These are phyloP conservation scores for Salix koriyanagi DNA, from an alignment of 345 rosid species.

Conservation along the genomic window DNA sequence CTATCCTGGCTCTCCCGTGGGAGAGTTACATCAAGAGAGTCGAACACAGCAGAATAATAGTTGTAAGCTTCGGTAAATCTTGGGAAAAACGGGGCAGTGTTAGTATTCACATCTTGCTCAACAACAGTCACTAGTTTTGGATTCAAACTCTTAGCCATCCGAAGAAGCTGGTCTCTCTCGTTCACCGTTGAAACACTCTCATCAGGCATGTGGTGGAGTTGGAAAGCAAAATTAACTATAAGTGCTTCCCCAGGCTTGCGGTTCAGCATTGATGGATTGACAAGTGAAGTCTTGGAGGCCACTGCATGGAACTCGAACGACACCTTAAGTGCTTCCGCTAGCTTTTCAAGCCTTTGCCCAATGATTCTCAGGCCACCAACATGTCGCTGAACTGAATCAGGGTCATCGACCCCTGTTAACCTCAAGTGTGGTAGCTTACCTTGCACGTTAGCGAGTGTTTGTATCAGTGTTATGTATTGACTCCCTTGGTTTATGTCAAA, in stretches of 20 bases:
- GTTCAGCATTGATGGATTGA: constrained; percentile 67
- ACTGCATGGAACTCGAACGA: constrained; percentile 70
- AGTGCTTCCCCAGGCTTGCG: constrained; percentile 67
- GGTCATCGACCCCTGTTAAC: constrained; percentile 92
- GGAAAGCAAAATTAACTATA: constrained; percentile 89
- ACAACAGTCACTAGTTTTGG: constrained; percentile 93
- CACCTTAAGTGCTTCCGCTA: constrained; percentile 57
- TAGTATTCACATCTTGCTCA: constrained; percentile 90
- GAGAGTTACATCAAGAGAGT: constrained; percentile 84
- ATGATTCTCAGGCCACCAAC: constrained; percentile 69
- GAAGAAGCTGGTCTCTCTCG: constrained; percentile 85
- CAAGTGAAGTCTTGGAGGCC: constrained; percentile 62
- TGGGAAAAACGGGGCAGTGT: constrained; percentile 78
- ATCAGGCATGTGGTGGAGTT: constrained; percentile 99
- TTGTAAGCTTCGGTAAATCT: constrained; percentile 81
- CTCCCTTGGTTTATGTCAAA: constrained; percentile 94
- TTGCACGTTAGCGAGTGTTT: constrained; percentile 45
- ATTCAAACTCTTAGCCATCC: constrained; percentile 76
- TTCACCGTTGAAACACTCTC: constrained; percentile 93
- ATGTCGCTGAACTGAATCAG: constrained; percentile 87
- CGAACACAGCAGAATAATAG: constrained; percentile 85
- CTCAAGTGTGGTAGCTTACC: constrained; percentile 57
- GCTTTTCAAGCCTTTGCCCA: constrained; percentile 77
- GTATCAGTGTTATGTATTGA: constrained; percentile 86
- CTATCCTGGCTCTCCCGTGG: constrained; percentile 93